Conservation (phyloP, 768 basidiomycete species). For the Cystofilobasidium bisporidii region DNA sequence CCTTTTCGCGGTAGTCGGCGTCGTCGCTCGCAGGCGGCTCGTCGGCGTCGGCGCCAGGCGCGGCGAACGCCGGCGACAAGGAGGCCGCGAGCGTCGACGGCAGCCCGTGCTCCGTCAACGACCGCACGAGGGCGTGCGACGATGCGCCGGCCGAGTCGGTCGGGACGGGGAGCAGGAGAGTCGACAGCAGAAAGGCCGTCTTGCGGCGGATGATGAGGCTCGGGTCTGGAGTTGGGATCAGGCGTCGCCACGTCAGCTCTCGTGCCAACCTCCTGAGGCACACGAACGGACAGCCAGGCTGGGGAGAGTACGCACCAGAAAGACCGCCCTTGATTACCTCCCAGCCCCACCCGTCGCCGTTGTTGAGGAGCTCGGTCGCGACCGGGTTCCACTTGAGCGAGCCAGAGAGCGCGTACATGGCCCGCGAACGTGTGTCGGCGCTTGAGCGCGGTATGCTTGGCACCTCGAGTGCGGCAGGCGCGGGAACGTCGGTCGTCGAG, state of each 20-base stretch:
- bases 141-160: slow-evolving; percentile 22
- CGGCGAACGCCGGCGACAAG: slow-evolving; percentile 17
- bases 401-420: slow-evolving; percentile 69
- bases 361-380: slow-evolving; percentile 52
- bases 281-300: too few relatives aligned
- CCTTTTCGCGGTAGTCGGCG: slow-evolving; percentile 32
- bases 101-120: slow-evolving; percentile 7
- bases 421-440: slow-evolving; percentile 41
- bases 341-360: slow-evolving; percentile 53
- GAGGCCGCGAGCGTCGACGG: slow-evolving; percentile 17
- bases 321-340: slow-evolving; percentile 50
- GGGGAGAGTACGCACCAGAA: slow-evolving; percentile 33
- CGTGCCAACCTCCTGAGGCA: too few relatives aligned
- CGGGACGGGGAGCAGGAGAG: slow-evolving; percentile 50
- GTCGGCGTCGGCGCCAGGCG: slow-evolving; percentile 19
- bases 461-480: slow-evolving; percentile 11
- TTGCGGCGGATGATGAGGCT: slow-evolving; percentile 69
- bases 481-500: slow-evolving; percentile 36
- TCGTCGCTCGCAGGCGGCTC: slow-evolving; percentile 28
- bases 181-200: slow-evolving; percentile 62
- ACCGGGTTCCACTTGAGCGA: slow-evolving; percentile 64
- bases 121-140: slow-evolving; percentile 27
- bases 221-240: slow-evolving; percentile 49
- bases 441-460: slow-evolving; percentile 18
- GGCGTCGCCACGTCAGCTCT: neutral